A percentile compares a stretch with the other conserved stretches of the same genome.
phyloP scores from a whole-genome alignment of 129 eudicot species.

The Helianthus tuberosus region DNA sequence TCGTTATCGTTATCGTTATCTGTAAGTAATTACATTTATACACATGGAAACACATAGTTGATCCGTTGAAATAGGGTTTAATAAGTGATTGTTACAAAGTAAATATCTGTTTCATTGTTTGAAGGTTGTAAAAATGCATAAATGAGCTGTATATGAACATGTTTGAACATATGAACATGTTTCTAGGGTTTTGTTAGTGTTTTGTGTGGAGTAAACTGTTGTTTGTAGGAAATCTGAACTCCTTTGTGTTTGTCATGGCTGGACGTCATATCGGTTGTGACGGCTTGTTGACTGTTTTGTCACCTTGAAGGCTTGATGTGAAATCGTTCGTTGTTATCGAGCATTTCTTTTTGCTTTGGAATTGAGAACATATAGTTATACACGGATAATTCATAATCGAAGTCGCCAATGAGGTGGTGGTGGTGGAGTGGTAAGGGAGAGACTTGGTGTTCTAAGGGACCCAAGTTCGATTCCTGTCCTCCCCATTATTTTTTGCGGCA shows the following conservation, averaged over 20 bases:
- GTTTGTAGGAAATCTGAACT: neutral
- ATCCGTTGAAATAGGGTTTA: neutral
- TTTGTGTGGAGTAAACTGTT: neutral
- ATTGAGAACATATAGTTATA: neutral
- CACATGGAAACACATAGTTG: neutral
- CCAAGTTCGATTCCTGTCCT: no score
- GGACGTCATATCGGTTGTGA: neutral
- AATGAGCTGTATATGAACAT: constrained; percentile 10
- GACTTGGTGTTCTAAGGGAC: no score
- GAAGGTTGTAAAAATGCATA: neutral
- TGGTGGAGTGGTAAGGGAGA: no score
- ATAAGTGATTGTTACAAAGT: neutral
- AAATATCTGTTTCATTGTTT: neutral
- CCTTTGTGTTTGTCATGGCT: neutral
- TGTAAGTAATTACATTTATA: neutral
- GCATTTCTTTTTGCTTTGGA: neutral
- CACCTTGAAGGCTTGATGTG: neutral
- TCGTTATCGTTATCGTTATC: neutral
- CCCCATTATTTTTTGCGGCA: no score
- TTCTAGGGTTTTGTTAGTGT: neutral
- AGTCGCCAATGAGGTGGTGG: no score
- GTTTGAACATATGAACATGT: constrained; percentile 11
- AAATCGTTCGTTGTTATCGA: neutral
- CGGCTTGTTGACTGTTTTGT: neutral
- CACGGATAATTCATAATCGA: neutral